phyloP scores from a whole-genome alignment of 805 yeast genomes.

The Huiozyma sinensis region DNA sequence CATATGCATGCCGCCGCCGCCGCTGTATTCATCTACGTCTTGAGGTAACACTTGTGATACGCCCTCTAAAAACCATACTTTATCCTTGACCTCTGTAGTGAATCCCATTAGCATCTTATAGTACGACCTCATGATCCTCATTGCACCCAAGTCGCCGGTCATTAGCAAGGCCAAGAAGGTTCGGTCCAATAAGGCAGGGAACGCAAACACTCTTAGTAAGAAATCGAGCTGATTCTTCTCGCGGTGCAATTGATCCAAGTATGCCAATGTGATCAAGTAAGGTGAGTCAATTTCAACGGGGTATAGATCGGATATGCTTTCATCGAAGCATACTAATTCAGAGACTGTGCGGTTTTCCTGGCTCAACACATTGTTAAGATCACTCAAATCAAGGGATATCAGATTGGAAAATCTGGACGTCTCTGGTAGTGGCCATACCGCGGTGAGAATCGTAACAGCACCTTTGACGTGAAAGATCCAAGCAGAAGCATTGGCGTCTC shows the following conservation, averaged over 20 bases:
- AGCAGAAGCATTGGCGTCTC: conserved; percentile 44
- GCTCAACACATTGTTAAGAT: conserved; percentile 54
- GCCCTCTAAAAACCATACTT: conserved; percentile 91
- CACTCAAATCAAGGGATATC: conserved; percentile 82
- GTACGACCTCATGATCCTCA: conserved; percentile 84
- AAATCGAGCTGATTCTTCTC: conserved; percentile 82
- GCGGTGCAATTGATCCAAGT: conserved; percentile 69
- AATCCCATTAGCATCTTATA: conserved; percentile 71
- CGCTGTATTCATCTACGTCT: conserved; percentile 87
- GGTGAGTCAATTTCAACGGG: conserved; percentile 81
- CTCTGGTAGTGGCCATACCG: conserved; percentile 84
- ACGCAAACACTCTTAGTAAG: conserved; percentile 77
- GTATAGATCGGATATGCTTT: conserved; percentile 71
- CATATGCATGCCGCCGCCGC: conserved; percentile 89
- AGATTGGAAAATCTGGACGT: conserved; percentile 55
- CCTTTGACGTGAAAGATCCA: conserved; percentile 98
- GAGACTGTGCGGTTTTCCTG: conserved; percentile 35
- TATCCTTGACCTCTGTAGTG: conserved; percentile 78
- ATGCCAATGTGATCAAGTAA: conserved; percentile 74
- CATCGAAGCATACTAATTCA: conserved; percentile 73
- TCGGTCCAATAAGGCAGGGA: conserved; percentile 85
- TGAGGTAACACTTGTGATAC: conserved; percentile 82
- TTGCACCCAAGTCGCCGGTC: conserved; percentile 78
- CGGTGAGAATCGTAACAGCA: conserved; percentile 88
- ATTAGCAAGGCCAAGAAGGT: conserved; percentile 65